phyloP scores from a whole-genome alignment of 768 basidiomycete genomes.

The Trametes villosa region DNA sequence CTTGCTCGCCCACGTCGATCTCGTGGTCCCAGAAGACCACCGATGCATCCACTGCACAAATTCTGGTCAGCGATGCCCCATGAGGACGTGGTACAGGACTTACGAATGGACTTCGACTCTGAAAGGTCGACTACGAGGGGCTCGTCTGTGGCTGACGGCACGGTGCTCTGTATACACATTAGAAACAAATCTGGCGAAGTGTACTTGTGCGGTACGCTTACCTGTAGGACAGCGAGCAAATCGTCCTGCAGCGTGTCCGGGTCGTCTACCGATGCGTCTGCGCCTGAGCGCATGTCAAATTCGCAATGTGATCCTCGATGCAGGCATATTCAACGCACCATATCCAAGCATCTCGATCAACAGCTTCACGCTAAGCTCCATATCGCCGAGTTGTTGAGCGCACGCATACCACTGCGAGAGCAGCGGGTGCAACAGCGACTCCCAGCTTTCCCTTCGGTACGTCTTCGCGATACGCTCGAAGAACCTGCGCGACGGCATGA shows the following conservation, averaged over 20 bases:
- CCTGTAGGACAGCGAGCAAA: conserved; percentile 73
- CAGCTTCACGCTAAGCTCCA: conserved; percentile 75
- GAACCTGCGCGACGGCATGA: conserved; percentile 57
- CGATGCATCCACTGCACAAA: conserved; percentile 58
- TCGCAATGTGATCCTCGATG: neutral
- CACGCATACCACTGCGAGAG: conserved; percentile 83
- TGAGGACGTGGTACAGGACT: conserved; percentile 25
- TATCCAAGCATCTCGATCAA: conserved; percentile 83
- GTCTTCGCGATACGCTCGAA: conserved; percentile 91
- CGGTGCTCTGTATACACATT: conserved; percentile 59
- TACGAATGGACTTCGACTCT: conserved; percentile 68
- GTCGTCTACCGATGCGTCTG: conserved; percentile 47
- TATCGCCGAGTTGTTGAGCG: conserved; percentile 75
- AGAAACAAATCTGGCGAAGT: neutral
- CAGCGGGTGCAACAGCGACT: conserved; percentile 70
- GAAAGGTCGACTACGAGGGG: conserved; percentile 64
- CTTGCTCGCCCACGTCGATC: conserved; percentile 60
- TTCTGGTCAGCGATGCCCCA: neutral
- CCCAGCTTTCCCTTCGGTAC: conserved; percentile 88
- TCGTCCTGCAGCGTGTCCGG: conserved; percentile 64
- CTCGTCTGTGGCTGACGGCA: conserved; percentile 61
- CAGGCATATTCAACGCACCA: conserved; percentile 47
- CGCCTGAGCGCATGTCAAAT: conserved; percentile 31
- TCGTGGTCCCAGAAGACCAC: conserved; percentile 74
- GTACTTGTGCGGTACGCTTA: conserved; percentile 33